Evolutionary conservation across 257 asterid species (phyloP).

Genomic region (Osmanthus fragrans): DNA sequence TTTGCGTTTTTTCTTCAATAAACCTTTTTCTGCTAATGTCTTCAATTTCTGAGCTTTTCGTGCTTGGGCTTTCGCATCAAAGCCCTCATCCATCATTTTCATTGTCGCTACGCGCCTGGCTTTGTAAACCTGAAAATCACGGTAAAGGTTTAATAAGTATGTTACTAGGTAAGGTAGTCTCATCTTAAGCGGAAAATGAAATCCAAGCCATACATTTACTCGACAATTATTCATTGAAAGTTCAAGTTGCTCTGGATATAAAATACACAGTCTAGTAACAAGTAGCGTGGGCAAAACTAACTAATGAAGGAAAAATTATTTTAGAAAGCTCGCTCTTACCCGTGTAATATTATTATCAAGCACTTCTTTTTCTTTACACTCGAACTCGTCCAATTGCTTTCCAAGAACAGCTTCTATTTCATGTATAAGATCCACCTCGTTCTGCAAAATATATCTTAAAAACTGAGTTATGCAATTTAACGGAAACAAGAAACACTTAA

Average conservation of each 20-base stretch:
- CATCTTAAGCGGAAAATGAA: not conserved
- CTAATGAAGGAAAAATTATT: not conserved
- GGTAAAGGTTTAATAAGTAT: not conserved
- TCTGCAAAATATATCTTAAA: constrained; percentile 47
- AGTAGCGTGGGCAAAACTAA: not conserved
- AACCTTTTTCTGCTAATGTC: constrained; percentile 46
- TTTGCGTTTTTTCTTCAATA: constrained; percentile 33
- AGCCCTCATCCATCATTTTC: constrained; percentile 90
- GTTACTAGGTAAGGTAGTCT: not conserved
- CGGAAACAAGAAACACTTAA: not conserved
- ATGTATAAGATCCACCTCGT: constrained; percentile 82
- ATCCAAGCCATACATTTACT: not conserved
- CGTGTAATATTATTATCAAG: constrained; percentile 63
- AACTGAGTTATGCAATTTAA: constrained; percentile 16
- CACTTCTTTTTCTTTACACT: constrained; percentile 74
- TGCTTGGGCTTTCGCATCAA: constrained; percentile 71
- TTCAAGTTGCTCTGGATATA: not conserved
- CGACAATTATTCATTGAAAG: not conserved
- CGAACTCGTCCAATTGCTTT: constrained; percentile 73
- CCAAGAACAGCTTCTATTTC: constrained; percentile 73
- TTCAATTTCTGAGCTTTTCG: constrained; percentile 74
- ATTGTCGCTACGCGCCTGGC: constrained; percentile 81
- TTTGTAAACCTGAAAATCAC: constrained; percentile 70
- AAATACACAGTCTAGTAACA: not conserved
- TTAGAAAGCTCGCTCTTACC: constrained; percentile 42